phyloP scores from a whole-genome alignment of 2,329 filamentous ascomycete species.

The Triangularia setosa region DNA sequence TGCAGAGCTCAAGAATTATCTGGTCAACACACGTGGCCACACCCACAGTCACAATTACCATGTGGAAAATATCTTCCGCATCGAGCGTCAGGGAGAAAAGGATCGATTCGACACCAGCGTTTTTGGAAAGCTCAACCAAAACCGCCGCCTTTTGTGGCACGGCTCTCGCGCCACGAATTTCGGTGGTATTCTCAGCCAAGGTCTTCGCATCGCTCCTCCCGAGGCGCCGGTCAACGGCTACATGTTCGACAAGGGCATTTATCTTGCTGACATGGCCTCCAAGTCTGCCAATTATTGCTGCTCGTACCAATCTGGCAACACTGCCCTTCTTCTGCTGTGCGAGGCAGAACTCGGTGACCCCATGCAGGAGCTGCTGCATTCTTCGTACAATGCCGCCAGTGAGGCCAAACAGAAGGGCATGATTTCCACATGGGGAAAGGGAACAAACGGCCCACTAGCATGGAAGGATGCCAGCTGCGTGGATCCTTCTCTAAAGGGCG shows the following conservation, averaged over 20 bases:
- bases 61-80: constrained; percentile 75
- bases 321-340: constrained; percentile 74
- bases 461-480: constrained; percentile 76
- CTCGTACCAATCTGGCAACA: constrained; percentile 56
- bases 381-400: constrained; percentile 61
- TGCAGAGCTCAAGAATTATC: constrained; percentile 59
- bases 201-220: constrained; percentile 82
- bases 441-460: constrained; percentile 55
- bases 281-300: constrained; percentile 80
- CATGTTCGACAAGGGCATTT: constrained; percentile 90
- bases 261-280: constrained; percentile 78
- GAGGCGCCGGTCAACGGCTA: constrained; percentile 77
- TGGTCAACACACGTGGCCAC: constrained; percentile 59
- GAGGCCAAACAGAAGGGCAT: constrained; percentile 57
- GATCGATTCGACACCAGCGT: constrained; percentile 60
- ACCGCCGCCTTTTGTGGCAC: constrained; percentile 81
- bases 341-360: constrained; percentile 79
- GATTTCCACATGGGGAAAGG: constrained; percentile 68
- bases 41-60: constrained; percentile 62
- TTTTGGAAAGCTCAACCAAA: constrained; percentile 48
- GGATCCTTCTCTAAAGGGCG: constrained; percentile 60
- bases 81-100: constrained; percentile 69
- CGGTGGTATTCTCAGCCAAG: constrained; percentile 81
- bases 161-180: constrained; percentile 81
- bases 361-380: constrained; percentile 57